A percentile compares a stretch with the other conserved stretches of the same genome.
Evolutionary conservation across 257 asterid genomes (phyloP).

Genomic region (Osmanthus fragrans): DNA sequence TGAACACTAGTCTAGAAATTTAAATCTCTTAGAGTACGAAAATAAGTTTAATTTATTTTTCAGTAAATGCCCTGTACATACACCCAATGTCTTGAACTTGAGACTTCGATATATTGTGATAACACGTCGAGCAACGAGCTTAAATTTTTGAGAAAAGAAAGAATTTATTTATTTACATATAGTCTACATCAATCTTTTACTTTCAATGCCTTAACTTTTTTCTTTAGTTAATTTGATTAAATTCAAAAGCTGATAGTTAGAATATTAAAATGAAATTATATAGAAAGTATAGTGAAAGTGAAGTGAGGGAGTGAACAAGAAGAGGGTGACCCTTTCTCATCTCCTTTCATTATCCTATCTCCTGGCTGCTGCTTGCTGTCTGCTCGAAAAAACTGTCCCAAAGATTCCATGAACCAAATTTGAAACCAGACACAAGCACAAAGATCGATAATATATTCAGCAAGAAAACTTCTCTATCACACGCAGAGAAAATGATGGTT

Average conservation of each 20-base stretch:
- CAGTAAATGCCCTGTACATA: neutral
- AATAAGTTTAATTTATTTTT: neutral
- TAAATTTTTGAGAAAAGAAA: neutral
- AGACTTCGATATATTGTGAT: neutral
- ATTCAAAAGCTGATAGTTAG: conserved; percentile 31
- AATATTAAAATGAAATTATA: conserved; percentile 27
- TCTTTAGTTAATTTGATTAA: conserved; percentile 14
- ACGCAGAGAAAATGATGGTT: conserved; percentile 37
- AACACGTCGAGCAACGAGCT: neutral
- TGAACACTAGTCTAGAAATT: no score
- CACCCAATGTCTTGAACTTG: no score
- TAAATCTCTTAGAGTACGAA: no score
- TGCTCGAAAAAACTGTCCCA: conserved; percentile 38
- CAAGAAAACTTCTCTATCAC: conserved; percentile 14
- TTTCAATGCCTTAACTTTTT: conserved; percentile 46
- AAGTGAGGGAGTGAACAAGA: conserved; percentile 50
- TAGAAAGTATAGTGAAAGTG: conserved; percentile 63
- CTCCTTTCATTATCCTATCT: conserved; percentile 60
- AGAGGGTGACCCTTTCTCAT: conserved; percentile 53
- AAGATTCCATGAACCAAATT: conserved; percentile 34
- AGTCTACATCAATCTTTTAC: conserved; percentile 16
- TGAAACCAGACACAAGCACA: conserved; percentile 15
- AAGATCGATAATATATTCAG: conserved; percentile 16
- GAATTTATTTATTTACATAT: conserved; percentile 15
- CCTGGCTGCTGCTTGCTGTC: conserved; percentile 46